Percentiles rank a stretch among this genome's conserved stretches.
Conservation (phyloP, 352 stramenopile species). For the Nothophytophthora sp. region DNA sequence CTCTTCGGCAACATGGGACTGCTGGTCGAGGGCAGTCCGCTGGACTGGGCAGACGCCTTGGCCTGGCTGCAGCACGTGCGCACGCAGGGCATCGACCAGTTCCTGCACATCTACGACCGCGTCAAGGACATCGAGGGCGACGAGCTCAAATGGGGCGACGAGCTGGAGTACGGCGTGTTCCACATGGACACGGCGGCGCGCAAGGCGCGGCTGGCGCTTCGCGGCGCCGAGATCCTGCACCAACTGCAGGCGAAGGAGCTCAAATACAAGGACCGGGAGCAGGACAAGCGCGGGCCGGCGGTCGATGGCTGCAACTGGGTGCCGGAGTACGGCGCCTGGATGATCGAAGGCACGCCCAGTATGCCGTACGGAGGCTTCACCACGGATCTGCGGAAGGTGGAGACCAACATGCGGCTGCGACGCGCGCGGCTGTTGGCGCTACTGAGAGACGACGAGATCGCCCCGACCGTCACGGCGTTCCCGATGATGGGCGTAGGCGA, state of each 20-base stretch:
- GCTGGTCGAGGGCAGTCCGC: constrained; percentile 92
- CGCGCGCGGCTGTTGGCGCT: constrained; percentile 94
- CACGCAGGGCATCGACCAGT: constrained; percentile 96
- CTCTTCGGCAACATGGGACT: too few species aligned
- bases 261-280: constrained; percentile 27
- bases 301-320: constrained; percentile 97
- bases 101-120: constrained; percentile 96
- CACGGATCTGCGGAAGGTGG: constrained; percentile 95
- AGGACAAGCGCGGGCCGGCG: constrained; percentile 14
- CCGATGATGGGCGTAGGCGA: constrained; percentile 96
- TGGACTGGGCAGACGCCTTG: constrained; percentile 96
- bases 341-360: constrained; percentile 98
- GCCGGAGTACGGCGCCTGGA: constrained; percentile 99
- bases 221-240: constrained; percentile 94
- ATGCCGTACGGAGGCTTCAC: constrained; percentile 96
- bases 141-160: constrained; percentile 97
- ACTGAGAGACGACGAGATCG: constrained; percentile 95
- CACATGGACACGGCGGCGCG: constrained; percentile 89
- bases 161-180: constrained; percentile 99
- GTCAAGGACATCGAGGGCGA: constrained; percentile 96
- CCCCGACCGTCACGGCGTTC: constrained; percentile 96
- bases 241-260: constrained; percentile 92
- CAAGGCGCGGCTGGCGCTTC: constrained; percentile 89
- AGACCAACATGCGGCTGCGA: constrained; percentile 98
- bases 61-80: constrained; percentile 96